These are phyloP conservation scores for Trichoderma semiorbis DNA, from an alignment of 2,329 filamentous ascomycete genomes.

Conservation along the genomic window DNA sequence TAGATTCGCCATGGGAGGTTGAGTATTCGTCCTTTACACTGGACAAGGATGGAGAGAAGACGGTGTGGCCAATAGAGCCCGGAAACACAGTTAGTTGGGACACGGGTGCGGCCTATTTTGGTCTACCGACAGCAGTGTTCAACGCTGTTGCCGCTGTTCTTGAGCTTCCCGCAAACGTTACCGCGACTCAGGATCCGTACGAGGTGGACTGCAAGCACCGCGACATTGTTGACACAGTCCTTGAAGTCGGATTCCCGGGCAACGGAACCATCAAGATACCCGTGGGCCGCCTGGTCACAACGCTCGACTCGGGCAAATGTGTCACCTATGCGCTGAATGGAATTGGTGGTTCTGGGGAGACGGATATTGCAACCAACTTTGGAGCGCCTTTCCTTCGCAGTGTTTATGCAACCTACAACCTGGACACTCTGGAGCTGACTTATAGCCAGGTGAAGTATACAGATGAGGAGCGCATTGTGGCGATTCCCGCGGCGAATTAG, in stretches of 20 bases:
- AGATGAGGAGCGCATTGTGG: background rate
- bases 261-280: background rate
- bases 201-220: slow-evolving; percentile 11
- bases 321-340: background rate
- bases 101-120: background rate
- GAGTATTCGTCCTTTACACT: slow-evolving; percentile 3
- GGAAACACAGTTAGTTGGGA: background rate
- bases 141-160: background rate
- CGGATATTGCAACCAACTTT: background rate
- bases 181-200: background rate
- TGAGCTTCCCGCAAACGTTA: background rate
- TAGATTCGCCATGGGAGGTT: background rate
- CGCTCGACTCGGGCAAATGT: background rate
- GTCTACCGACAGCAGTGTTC: background rate
- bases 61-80: background rate
- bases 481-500: background rate
- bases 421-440: background rate
- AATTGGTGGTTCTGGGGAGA: background rate
- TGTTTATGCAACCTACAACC: background rate
- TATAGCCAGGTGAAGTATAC: slow-evolving; percentile 9
- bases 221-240: background rate
- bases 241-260: background rate
- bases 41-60: background rate
- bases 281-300: background rate
- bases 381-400: background rate